Conservation (phyloP, 495 filamentous ascomycete genomes). For the Aspergillus egyptiacus region DNA sequence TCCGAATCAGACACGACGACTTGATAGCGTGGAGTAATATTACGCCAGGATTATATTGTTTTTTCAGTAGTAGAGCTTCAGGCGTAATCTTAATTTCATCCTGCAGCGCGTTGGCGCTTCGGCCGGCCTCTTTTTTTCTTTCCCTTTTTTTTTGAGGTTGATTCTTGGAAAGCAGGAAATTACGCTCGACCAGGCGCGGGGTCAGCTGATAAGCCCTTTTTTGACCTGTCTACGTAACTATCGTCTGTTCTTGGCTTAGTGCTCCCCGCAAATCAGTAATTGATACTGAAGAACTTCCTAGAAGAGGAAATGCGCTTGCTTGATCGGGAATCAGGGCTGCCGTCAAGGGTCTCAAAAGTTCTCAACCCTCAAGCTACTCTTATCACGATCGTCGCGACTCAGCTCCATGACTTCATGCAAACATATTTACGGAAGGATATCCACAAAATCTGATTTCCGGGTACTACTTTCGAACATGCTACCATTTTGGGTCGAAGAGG, state of each 20-base stretch:
- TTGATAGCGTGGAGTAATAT: conserved; percentile 4
- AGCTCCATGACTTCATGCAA: too few species aligned
- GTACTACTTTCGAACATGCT: too few species aligned
- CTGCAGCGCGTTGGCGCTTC: too few species aligned
- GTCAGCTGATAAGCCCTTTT: conserved; percentile 20
- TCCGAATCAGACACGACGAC: conserved; percentile 4
- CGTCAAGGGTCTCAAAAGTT: too few species aligned
- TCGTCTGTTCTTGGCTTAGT: conserved; percentile 1
- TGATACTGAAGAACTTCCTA: conserved; percentile 1
- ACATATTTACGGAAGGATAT: too few species aligned
- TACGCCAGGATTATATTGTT: conserved; percentile 4
- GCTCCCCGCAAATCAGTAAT: conserved; percentile 26
- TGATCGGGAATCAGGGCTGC: too few species aligned
- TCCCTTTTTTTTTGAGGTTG: not conserved
- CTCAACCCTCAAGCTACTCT: too few species aligned
- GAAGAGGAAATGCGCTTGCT: not conserved
- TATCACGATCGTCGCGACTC: too few species aligned
- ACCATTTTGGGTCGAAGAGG: too few species aligned
- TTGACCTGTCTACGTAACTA: conserved; percentile 4
- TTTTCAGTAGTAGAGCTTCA: not conserved
- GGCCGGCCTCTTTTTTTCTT: too few species aligned
- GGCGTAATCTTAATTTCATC: not conserved
- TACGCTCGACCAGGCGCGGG: conserved; percentile 13
- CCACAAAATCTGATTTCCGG: too few species aligned
- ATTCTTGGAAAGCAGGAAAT: conserved; percentile 5